Evolutionary conservation across 495 filamentous ascomycete genomes (phyloP), one percentile per base, ranked within the genome.

Genomic region (Chaetomium tenue): DNA sequence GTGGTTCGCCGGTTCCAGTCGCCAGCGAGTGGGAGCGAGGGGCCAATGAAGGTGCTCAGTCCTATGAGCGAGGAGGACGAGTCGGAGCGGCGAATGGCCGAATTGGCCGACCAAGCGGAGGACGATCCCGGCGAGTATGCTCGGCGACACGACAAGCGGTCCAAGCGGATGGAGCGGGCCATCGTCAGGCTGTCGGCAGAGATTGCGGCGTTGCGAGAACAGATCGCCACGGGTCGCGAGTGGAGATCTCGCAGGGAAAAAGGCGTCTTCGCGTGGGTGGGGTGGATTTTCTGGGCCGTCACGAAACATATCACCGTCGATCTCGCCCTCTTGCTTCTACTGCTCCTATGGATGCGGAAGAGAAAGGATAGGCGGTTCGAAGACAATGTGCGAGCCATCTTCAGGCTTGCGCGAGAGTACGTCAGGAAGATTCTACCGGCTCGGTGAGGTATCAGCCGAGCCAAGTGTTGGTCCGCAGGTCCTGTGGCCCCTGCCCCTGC

Each of bases 121-220:
- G 83, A 86, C 5, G 85, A 86, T 11, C 33, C 52, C 4, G 71
- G 74, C 30, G 74, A 79, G 44, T 77, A 76, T 46, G 70, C 74
- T 18, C 76, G 75, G 64, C 77, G 78, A 51, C 71, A 76, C n/a
- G 77, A 78, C 64, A 85, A 84, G 69, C 96, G 93, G 91, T 87
- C 89, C 25, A 87, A 85, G 65, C 82, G 89, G 63, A 90, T 98
- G 66, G 93, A 98, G 77, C 84, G 89, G 50, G 91, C 92, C 33
- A 84, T 98, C 61, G 88, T 93, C 48, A 90, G 90, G 69, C 88
- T 98, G 80, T 94, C 92, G 47, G 88, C 93, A 16, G 94, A 98
- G 76, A 86, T 98, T 20, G 91, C 94, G 5, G 94, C 94, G n/a
- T 79, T 97, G 66, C 83, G 94, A 25, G 94, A 98, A 75, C 91